Evolutionary conservation across 306 rosid species (phyloP), one percentile per base, ranked within the genome.

Genomic region (Hippophae tibetana): DNA sequence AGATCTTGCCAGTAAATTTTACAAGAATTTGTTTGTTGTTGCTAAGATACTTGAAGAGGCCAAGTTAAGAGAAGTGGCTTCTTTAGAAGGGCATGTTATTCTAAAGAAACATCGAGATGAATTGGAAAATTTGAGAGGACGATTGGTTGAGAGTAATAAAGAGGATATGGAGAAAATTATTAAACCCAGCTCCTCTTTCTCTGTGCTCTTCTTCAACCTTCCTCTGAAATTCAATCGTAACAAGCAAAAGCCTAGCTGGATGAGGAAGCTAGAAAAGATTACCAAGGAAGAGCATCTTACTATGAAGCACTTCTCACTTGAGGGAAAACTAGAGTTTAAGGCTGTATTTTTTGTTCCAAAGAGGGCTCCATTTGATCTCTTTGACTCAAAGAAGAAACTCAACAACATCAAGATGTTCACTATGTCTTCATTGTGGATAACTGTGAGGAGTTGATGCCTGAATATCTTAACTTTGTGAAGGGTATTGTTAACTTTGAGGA

Each of bases 51-150:
- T 1, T 18, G 23, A 18, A 18, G 23, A 83, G 96, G 98, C 95
- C 41, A 85, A 83, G 74, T 76, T 92, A 51, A 81, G 93, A 76
- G 96, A 83, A 62, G 89, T 83, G 56, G 84, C 95, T 72, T 87
- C 98, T 61, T 82, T 92, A 84, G 98, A 92, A 77, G 96, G 96
- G 49, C 98, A 92, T 73, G 96, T 92, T 68, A 85, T 92, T 67
- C 74, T 87, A 82, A 92, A 92, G 80, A 92, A 92, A 73, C 87
- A 85, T 53, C 74, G 95, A 74, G 98, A 92, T 82, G 98, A 96
- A 13, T 74, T 92, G 61, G 98, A 92, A 67, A 76, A 61, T 62
- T 60, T 92, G 58, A 85, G 84, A 74, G 93, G 95, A 53, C 73
- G 79, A 58, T 78, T 92, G 76, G 69, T 84, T 0, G 98, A 95